Evolutionary conservation across 306 rosid genomes (phyloP), one percentile per base, ranked within the genome.

Genomic region (Ochetophila trinervis): DNA sequence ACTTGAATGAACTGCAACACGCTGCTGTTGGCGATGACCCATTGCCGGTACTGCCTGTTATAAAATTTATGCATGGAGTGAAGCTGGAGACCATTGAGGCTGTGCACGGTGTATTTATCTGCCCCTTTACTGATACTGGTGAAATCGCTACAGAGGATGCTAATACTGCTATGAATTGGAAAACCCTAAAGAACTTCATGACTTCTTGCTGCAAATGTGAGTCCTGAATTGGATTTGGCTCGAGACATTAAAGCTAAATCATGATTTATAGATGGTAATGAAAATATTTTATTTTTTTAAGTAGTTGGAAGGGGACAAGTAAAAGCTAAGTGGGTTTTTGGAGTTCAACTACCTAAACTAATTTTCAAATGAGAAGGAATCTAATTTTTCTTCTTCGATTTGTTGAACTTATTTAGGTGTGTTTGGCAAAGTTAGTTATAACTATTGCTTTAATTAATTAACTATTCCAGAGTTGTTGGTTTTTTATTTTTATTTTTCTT

Each of bases 11-110:
- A 37, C 62, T 65, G 74, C 99, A 93, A 18, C 96, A 90, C 0
- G 69, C 67, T 10, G 57, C n/a, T 55, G 81, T 53, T 53, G 87
- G 88, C 16, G 57, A 57, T 15, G 70, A 16, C 44, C 91, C 89
- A 49, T 76, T 89, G 47, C 66, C 76, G 70, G 67, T 84, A 62
- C 98, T 89, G 66, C 96, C 96, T 23, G 97, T 93, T 4, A 93
- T 73, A 15, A 35, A 66, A n/a, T 84, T 89, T 35, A 85, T 70
- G 70, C 99, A 93, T 35, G 96, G 97, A 42, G 96, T 85, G 83
- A 93, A 76, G 69, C 61, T 87, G 62, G 79, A 76, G 10, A 84
- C 69, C 89, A 79, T 70, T 45, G 91, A 79, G 56, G 57, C 3
- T 51, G 95, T 84, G 84, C 98, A 89, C 13, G 98, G 80, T 0